Base-by-base conservation (phyloP, 305 asterid genomes). In the Lippia alba region DNA sequence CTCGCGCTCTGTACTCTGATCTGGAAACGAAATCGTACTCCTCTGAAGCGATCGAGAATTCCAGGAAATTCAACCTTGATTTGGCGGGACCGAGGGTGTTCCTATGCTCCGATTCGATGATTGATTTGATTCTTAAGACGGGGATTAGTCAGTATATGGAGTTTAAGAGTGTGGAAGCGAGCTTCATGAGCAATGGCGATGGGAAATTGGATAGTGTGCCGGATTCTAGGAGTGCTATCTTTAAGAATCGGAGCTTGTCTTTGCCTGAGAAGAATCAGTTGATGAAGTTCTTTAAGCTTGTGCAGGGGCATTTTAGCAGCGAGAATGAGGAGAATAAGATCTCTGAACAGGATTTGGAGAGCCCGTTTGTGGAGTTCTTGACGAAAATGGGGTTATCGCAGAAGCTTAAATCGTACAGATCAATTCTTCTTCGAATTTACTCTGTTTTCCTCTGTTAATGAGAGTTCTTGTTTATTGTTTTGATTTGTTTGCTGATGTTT, bases 221-320 rank as follows among this genome's bases (percentile, higher is more conserved):
- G 5, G 96, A 90, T 62, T 90, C 96, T 6, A 72, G 96, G 75
- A 86, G 89, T 39, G 98, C 99, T 6, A 92, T 94, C 48, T 94
- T 88, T 54, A 94, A 84, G 79, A 89, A 81, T 45, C 81, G 82
- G 56, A 77, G 66, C 18, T 73, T 94, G 85, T 78, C 84, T 16
- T 70, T 87, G 24, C 46, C 81, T 3, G 98, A 94, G 89, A 94
- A 92, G 84, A 86, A 86, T 79, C 91, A 82, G 91, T 70, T 94
- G 82, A 90, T 84, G 97, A 85, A 83, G 77, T 86, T 94, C 80
- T 92, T 87, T 76, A 92, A 90, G 90, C 74, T 83, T 69, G 97
- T 94, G 17, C 94, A 88, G 81, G 87, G 83, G 50, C 95, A 91
- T 75, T 60, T 83, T 11, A 84, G 73, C 59, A 82, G 72, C 36